Base-by-base conservation (phyloP, 768 basidiomycete species). In the Russula sp. region DNA sequence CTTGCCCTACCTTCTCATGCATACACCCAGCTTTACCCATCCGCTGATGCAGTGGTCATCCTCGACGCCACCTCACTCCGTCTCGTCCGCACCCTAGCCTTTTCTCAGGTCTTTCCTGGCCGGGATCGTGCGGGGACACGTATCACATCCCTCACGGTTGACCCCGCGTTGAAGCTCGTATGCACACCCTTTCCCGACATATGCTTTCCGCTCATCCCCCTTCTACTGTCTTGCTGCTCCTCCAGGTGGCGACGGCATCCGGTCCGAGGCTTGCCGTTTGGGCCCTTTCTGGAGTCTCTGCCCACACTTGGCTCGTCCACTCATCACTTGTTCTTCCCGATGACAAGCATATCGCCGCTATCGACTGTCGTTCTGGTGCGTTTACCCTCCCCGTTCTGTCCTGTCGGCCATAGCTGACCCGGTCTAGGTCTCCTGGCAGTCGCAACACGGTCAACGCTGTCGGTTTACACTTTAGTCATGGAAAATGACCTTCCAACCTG, bases 401-500 rank as follows among this genome's bases (percentile, higher is more conserved):
- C 44, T 62, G 66, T 75, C 77, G 68, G 79, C 61, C 27, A 48
- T 48, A 37, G 7, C 45, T 59, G 20, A 63, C 45, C n/a, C 37
- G 6, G 13, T 27, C n/a, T 70, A 92, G 91, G 91, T 59, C 76
- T 91, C 37, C 82, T 94, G 65, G 87, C 86, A 22, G 82, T 92
- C 40, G 89, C 88, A 14, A 86, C 78, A 49, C 71, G 77, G 39
- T 74, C 73, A 48, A 80, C 81, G 44, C 75, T 94, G 14, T 86
- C 88, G 1, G 83, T 92, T 0, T 89, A 90, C 68, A 89, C 89
- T 2, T 75, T 92, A 34, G 84, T 87, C 59, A 78, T 90, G 35
- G 89, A 92, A 67, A 87, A 91, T 69, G 89, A 91, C 72, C 80
- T 93, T 18, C 88, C 86, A 16, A 89, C 85, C 0, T 94, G 91